A percentile compares a stretch with the other conserved stretches of the same genome.
Evolutionary conservation across 2,329 filamentous ascomycete species (phyloP).

Genomic region (Xylariaceae sp.): DNA sequence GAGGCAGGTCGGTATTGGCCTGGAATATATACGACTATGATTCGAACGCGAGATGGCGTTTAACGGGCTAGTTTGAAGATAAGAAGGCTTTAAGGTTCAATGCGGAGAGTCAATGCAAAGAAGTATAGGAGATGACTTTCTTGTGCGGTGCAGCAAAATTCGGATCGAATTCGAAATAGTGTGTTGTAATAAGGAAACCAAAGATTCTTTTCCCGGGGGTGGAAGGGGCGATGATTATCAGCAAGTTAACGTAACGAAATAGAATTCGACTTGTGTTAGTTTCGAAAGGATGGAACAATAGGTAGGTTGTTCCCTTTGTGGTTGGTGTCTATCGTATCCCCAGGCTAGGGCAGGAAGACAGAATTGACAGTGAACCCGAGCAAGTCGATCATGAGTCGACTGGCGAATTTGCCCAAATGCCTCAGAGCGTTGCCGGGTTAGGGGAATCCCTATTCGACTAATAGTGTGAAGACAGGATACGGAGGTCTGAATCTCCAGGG

Average conservation of each 20-base stretch:
- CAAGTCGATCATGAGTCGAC: constrained; percentile 30
- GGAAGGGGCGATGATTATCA: constrained; percentile 11
- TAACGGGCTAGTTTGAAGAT: constrained; percentile 22
- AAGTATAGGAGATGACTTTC: constrained; percentile 14
- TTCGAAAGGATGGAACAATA: constrained; percentile 18
- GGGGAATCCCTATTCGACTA: constrained; percentile 10
- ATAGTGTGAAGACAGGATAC: constrained; percentile 17
- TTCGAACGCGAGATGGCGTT: constrained; percentile 24
- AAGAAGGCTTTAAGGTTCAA: constrained; percentile 30
- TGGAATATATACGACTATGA: constrained; percentile 32
- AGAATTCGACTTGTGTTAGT: constrained; percentile 7
- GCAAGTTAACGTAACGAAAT: constrained; percentile 11
- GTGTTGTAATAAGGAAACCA: constrained; percentile 32
- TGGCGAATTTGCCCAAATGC: constrained; percentile 33
- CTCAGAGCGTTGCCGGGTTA: constrained; percentile 30
- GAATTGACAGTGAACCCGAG: constrained; percentile 25
- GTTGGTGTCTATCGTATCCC: constrained; percentile 6
- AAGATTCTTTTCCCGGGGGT: constrained; percentile 16
- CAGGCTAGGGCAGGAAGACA: constrained; percentile 20
- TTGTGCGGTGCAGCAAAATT: constrained; percentile 14
- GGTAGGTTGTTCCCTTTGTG: constrained; percentile 14
- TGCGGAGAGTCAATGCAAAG: constrained; percentile 30
- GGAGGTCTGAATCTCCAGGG: constrained; percentile 40
- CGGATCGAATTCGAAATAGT: constrained; percentile 29
- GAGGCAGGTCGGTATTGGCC: constrained; percentile 18